Conservation (phyloP, 495 filamentous ascomycete genomes). For the Tetracladium setigerum region DNA sequence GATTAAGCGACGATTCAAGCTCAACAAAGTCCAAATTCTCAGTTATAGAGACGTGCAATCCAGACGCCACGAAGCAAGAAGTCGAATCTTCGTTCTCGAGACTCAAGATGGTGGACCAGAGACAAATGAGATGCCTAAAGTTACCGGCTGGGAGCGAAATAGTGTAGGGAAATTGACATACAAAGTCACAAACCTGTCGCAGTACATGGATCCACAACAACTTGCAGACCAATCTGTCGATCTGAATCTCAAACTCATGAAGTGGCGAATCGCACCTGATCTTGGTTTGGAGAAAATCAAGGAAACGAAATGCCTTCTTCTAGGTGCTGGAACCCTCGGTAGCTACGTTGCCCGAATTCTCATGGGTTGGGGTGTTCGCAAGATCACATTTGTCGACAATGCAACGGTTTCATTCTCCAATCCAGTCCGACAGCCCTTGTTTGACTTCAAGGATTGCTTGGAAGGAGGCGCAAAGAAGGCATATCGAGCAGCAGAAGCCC, state of each 20-base stretch:
- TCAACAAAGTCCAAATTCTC: slow-evolving; percentile 74
- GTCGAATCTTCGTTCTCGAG: slow-evolving; percentile 64
- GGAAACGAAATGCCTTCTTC: slow-evolving; percentile 80
- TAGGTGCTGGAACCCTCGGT: slow-evolving; percentile 93
- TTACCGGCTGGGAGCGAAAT: slow-evolving; percentile 93
- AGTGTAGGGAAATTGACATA: slow-evolving; percentile 64
- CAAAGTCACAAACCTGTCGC: slow-evolving; percentile 69
- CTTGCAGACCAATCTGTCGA: slow-evolving; percentile 95
- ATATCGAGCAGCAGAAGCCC: slow-evolving; percentile 65
- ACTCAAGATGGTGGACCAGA: slow-evolving; percentile 24
- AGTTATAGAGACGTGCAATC: slow-evolving; percentile 80
- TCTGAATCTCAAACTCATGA: slow-evolving; percentile 95
- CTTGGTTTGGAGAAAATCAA: slow-evolving; percentile 86
- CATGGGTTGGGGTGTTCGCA: slow-evolving; percentile 93
- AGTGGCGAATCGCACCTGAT: slow-evolving; percentile 89
- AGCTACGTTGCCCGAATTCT: slow-evolving; percentile 87
- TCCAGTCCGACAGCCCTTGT: slow-evolving; percentile 89
- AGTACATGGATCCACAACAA: slow-evolving; percentile 81
- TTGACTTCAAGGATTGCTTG: slow-evolving; percentile 81
- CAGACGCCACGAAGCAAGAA: slow-evolving; percentile 68
- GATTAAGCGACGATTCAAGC: slow-evolving; percentile 71
- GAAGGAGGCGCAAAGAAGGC: slow-evolving; percentile 83
- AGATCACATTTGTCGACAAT: slow-evolving; percentile 94
- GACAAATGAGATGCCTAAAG: slow-evolving; percentile 51
- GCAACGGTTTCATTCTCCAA: slow-evolving; percentile 96